These are phyloP conservation scores for Hibiscus trionum DNA, from an alignment of 345 rosid species.

Conservation along the genomic window DNA sequence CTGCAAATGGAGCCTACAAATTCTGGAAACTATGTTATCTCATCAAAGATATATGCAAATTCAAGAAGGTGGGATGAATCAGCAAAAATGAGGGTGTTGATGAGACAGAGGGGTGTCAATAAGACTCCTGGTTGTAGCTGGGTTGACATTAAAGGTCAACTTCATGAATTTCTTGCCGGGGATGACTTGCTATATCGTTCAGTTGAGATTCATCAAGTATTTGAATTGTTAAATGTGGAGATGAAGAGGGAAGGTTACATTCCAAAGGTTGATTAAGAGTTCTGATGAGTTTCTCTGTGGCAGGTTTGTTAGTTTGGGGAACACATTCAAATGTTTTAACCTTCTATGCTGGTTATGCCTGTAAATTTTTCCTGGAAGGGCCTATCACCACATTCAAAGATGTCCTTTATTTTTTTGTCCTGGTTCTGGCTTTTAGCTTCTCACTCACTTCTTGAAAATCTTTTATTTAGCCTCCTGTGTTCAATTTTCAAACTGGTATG, in stretches of 20 bases:
- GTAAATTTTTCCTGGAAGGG: not conserved
- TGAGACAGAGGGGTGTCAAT: slow-evolving; percentile 56
- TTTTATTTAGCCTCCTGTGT: not conserved
- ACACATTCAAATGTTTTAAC: not conserved
- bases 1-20: slow-evolving; percentile 53
- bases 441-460: not conserved
- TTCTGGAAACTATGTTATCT: slow-evolving; percentile 76
- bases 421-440: not conserved
- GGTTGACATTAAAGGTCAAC: slow-evolving; percentile 47
- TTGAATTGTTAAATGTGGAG: slow-evolving; percentile 48
- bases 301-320: slow-evolving; percentile 11
- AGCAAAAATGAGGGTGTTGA: slow-evolving; percentile 61
- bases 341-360: not conserved
- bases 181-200: slow-evolving; percentile 24
- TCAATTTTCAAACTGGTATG: not conserved
- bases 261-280: slow-evolving; percentile 24
- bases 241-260: slow-evolving; percentile 58
- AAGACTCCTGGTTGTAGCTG: slow-evolving; percentile 95
- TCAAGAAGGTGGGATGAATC: slow-evolving; percentile 67
- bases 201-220: slow-evolving; percentile 24
- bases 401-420: not conserved
- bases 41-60: slow-evolving; percentile 67
- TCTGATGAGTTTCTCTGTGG: not conserved
- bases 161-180: slow-evolving; percentile 69
- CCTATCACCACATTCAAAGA: not conserved